Evolutionary conservation across 371 early-diverging fungal species (phyloP).

Genomic region (Mucor sp.): DNA sequence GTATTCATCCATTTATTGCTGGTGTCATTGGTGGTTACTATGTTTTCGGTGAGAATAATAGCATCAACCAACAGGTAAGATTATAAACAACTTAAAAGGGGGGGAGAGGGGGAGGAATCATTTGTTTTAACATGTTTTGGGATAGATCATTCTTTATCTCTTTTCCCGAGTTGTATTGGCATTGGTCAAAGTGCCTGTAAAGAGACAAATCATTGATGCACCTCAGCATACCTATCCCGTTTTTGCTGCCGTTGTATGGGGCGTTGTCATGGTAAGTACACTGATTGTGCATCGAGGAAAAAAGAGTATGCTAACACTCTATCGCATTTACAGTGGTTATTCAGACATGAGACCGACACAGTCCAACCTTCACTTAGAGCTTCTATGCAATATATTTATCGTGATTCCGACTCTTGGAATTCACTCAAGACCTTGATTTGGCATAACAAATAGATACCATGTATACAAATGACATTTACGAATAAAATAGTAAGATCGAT

Average conservation of each 20-base stretch:
- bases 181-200: constrained; percentile 79
- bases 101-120: background rate
- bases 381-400: constrained; percentile 94
- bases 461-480: background rate
- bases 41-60: constrained; percentile 93
- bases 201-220: constrained; percentile 68
- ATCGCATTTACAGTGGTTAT: constrained; percentile 57
- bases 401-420: constrained; percentile 83
- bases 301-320: background rate
- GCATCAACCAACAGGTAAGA: constrained; percentile 91
- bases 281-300: background rate
- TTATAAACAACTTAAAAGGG: background rate
- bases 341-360: constrained; percentile 85
- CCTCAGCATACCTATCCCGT: constrained; percentile 85
- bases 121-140: background rate
- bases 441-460: constrained; percentile 79
- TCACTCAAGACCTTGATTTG: constrained; percentile 78
- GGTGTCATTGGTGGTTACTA: constrained; percentile 95
- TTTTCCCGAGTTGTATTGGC: constrained; percentile 92
- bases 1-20: constrained; percentile 85
- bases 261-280: constrained; percentile 79
- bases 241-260: constrained; percentile 96
- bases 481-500: background rate
- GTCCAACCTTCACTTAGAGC: constrained; percentile 91
- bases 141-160: constrained; percentile 90